Evolutionary conservation across 2,329 filamentous ascomycete genomes (phyloP).

Genomic region (Chrysosphaeria jannelii): DNA sequence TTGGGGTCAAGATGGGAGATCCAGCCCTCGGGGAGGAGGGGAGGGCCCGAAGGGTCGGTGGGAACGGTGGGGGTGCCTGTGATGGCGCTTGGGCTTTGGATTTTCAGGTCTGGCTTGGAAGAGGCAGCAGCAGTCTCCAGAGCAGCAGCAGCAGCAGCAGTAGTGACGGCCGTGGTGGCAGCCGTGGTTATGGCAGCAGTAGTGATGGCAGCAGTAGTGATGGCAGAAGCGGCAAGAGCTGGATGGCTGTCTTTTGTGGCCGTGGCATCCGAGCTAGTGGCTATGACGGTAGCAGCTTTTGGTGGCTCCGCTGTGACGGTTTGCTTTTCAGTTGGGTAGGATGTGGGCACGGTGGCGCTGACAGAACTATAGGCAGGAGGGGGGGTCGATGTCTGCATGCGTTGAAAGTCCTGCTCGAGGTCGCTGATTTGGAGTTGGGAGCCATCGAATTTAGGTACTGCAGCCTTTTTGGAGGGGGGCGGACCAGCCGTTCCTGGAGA

Average conservation of each 20-base stretch:
- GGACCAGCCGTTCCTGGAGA: constrained; percentile 9
- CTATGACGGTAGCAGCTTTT: constrained; percentile 7
- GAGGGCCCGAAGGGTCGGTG: constrained; percentile 70
- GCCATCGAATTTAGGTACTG: too few relatives aligned
- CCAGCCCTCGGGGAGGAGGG: constrained; percentile 89
- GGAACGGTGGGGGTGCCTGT: constrained; percentile 69
- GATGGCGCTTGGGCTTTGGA: constrained; percentile 14
- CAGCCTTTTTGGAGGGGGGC: constrained; percentile 11
- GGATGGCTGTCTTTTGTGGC: constrained; percentile 3
- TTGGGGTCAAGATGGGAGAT: constrained; percentile 88
- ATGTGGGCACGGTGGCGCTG: constrained; percentile 22
- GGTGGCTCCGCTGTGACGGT: not conserved
- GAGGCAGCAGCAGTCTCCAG: constrained; percentile 2
- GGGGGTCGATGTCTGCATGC: constrained; percentile 55
- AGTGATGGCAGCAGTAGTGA: constrained; percentile 5
- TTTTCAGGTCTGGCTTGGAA: constrained; percentile 5
- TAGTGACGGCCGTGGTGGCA: not conserved
- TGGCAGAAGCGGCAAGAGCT: constrained; percentile 3
- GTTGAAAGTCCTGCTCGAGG: constrained; percentile 64
- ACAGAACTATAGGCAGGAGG: constrained; percentile 89
- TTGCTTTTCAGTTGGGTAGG: constrained; percentile 59
- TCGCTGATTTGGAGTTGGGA: constrained; percentile 34
- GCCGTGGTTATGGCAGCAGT: constrained; percentile 2
- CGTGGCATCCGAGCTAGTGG: constrained; percentile 5
- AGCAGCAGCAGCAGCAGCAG: constrained; percentile 2